A percentile compares a stretch with the other conserved stretches of the same genome.
Evolutionary conservation across 2,329 filamentous ascomycete genomes (phyloP).

Genomic region (Rutstroemia sydowiana): DNA sequence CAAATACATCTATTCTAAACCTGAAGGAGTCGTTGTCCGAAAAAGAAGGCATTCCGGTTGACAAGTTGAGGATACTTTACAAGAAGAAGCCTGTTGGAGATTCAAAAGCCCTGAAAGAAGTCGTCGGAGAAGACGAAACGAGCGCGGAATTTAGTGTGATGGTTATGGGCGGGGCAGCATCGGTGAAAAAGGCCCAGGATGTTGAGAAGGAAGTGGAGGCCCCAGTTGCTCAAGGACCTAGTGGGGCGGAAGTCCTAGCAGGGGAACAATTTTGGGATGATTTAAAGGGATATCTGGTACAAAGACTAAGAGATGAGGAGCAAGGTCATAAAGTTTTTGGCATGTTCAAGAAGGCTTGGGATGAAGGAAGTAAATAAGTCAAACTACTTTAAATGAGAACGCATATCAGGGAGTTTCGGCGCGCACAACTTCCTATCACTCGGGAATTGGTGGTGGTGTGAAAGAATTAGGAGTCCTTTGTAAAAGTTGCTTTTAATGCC

Average conservation of each 20-base stretch:
- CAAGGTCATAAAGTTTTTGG: constrained; percentile 55
- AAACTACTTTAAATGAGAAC: neutral
- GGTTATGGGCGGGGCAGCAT: constrained; percentile 67
- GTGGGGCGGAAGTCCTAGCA: constrained; percentile 52
- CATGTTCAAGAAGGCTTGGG: constrained; percentile 60
- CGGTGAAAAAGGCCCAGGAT: constrained; percentile 33
- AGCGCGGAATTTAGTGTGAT: constrained; percentile 77
- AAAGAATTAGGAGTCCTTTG: neutral
- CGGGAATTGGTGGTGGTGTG: neutral
- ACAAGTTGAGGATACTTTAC: constrained; percentile 78
- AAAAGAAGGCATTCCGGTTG: constrained; percentile 55
- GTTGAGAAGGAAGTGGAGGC: constrained; percentile 30
- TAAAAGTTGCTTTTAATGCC: constrained; percentile 12
- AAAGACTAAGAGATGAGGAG: constrained; percentile 66
- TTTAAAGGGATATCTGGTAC: constrained; percentile 70
- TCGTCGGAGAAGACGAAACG: constrained; percentile 49
- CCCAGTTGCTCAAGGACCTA: constrained; percentile 44
- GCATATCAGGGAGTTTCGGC: constrained; percentile 19
- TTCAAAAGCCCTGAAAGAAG: constrained; percentile 67
- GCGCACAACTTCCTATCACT: neutral
- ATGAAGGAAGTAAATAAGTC: constrained; percentile 10
- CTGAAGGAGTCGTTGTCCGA: constrained; percentile 64
- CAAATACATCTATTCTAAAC: constrained; percentile 68
- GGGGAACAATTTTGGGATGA: constrained; percentile 81
- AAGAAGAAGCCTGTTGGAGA: constrained; percentile 82